Conservation (phyloP, 1,284 basidiomycete genomes). For the Phenoliferia sp. region DNA sequence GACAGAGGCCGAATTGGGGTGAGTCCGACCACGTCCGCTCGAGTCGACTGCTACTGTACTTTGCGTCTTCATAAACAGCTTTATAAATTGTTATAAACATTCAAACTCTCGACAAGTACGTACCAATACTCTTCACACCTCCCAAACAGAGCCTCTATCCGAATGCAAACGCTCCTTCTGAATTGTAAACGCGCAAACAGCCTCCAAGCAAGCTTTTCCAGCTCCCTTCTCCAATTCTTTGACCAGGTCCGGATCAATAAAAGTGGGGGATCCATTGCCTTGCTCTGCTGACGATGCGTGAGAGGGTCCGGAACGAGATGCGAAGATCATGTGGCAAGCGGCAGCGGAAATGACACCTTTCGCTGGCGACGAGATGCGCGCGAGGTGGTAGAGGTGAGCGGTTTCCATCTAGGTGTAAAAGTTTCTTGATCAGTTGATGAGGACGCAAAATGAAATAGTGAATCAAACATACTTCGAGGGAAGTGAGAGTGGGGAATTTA, state of each 20-base stretch:
- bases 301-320: slow-evolving; percentile 52
- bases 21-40: no score
- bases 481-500: slow-evolving; percentile 53
- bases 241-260: slow-evolving; percentile 68
- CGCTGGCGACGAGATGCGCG: slow-evolving; percentile 15
- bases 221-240: slow-evolving; percentile 61
- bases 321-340: slow-evolving; percentile 77
- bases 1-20: no score
- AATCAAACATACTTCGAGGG: slow-evolving; percentile 57
- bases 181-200: slow-evolving; percentile 40
- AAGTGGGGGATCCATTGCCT: slow-evolving; percentile 61
- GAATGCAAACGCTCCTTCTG: background rate
- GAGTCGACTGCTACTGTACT: no score
- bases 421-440: background rate
- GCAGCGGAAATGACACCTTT: slow-evolving; percentile 59
- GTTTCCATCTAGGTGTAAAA: slow-evolving; percentile 65
- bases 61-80: no score
- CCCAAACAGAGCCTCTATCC: background rate
- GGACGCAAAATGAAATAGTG: background rate
- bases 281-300: no score
- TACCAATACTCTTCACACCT: no score
- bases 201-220: slow-evolving; percentile 53
- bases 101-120: no score
- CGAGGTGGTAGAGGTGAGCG: slow-evolving; percentile 53
- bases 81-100: no score